Base-by-base conservation (phyloP, 1,284 basidiomycete genomes). In the Ceratobasidium sp. region DNA sequence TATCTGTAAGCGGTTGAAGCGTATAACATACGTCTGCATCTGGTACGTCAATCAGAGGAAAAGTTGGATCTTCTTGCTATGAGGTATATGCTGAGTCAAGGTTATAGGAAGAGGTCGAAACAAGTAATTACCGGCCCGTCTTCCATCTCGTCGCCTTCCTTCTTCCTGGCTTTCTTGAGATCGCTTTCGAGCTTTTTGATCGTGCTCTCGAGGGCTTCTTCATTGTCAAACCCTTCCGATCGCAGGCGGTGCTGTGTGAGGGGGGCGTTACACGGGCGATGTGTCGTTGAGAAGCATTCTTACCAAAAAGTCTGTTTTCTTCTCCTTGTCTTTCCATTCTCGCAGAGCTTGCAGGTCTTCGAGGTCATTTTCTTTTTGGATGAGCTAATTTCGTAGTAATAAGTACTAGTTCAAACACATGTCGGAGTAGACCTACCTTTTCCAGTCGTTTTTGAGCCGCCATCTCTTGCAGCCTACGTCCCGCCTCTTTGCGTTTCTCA, bases 1-100 rank as follows among this genome's bases (percentile, higher is more conserved):
- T 10, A 30, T 41, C 5, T 3, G 32, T 34, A 32, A 71, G 71
- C 18, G 45, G 26, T 18, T n/a, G 30, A 14, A 18, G 41, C 10
- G 48, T 28, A 30, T 62, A 55, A 39, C 67, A 41, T 76, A 90
- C 92, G 71, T 97, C 92, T 21, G 88, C 91, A 81, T 99, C 97
- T 0, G 96, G 94, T 0, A 93, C 85, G 77, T 98, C 95, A 16
- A 97, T 83, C 1, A 99, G 85, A 5, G 94, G 95, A 83, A 96
- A 99, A 0, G 89, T 85, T 8, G 92, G 90, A 74, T 95, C 94
- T 79, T 96, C 92, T 83, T 91, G 79, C 18, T 57, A 39, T 30
- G 10, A 46, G 30, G 9, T 4, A 28, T 30, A 45, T 30, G 36
- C 48, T 61, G 67, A 45, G 50, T 30, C 57, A 34, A 36, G 58